phyloP scores from a whole-genome alignment of 1,284 basidiomycete species.

The Leccinum ambiguum region DNA sequence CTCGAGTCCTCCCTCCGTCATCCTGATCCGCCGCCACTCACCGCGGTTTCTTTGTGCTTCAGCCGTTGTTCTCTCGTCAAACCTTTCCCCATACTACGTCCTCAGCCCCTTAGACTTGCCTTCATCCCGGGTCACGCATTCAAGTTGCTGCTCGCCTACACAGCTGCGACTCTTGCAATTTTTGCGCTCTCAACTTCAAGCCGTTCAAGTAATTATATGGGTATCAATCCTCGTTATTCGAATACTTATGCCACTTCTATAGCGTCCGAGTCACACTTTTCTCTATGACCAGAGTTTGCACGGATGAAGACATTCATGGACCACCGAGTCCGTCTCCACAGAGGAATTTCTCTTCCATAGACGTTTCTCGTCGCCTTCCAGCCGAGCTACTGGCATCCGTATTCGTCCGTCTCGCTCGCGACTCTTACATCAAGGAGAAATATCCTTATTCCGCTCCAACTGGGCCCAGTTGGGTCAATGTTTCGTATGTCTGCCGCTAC shows the following conservation, averaged over 20 bases:
- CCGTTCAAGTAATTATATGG: no score
- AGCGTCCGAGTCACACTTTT: no score
- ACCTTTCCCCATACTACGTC: not conserved
- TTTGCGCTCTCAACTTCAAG: not conserved
- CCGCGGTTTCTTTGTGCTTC: not conserved
- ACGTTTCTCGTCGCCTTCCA: not conserved
- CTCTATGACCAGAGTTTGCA: not conserved
- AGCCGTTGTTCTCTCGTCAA: not conserved
- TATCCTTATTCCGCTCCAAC: not conserved
- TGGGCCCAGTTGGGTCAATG: not conserved
- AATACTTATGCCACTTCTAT: no score
- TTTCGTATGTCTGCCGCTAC: not conserved
- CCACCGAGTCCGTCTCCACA: not conserved
- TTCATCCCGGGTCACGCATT: no score
- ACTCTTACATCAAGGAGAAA: not conserved
- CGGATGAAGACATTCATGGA: not conserved
- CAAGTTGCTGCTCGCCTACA: no score
- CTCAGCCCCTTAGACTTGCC: not conserved
- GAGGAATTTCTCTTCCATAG: not conserved
- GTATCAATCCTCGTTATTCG: no score
- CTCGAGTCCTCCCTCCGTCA: not conserved
- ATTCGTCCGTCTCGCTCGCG: not conserved
- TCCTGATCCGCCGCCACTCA: not conserved
- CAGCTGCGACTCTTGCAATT: not conserved
- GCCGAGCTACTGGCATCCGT: not conserved